Evolutionary conservation across 2,329 filamentous ascomycete genomes (phyloP), one percentile per base, ranked within the genome.

Genomic region (Cladosporium phlei): DNA sequence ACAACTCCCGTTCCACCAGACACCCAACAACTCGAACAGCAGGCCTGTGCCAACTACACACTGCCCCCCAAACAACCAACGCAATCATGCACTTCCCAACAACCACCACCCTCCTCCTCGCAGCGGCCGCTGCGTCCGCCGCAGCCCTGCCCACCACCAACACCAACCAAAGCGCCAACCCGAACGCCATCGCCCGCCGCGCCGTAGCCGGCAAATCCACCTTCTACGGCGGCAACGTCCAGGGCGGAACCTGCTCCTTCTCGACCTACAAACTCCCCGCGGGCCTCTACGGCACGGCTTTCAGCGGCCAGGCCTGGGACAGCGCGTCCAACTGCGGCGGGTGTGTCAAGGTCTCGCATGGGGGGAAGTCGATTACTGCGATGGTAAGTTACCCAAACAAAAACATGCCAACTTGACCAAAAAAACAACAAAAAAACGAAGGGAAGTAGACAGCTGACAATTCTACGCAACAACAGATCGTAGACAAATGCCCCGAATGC

Each of bases 231-330:
- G 59, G 59, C 20, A 60, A 61, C 21, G 51, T 80, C 2, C 62
- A 65, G 4, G 80, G 80, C 29, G 82, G 82, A 51, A 74, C 72
- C 49, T 86, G 82, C 65, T 79, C 76, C 10, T 84, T 85, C 69
- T 69, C 71, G 6, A 77, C 73, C 40, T 84, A 83, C 67, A 80
- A 73, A 2, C 67, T 85, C 20, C 80, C 82, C 5, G 68, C 73
- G 9, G 69, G 70, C 10, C 63, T 85, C 47, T 78, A 69, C 55
- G 82, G 83, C 46, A 81, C 80, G 8, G 82, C 83, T 2, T 72
- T 81, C 39, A 79, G 80, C 1, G 73, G 73, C 29, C 66, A 70
- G 3, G 75, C 73, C 54, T 86, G 82, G 82, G 63, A 72, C 40
- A 65, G 61, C 43, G 71, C 75, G 2, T 71, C 68, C 32, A 69